Base-by-base conservation (phyloP, 1,284 basidiomycete species). In the Schizophyllum commune region DNA sequence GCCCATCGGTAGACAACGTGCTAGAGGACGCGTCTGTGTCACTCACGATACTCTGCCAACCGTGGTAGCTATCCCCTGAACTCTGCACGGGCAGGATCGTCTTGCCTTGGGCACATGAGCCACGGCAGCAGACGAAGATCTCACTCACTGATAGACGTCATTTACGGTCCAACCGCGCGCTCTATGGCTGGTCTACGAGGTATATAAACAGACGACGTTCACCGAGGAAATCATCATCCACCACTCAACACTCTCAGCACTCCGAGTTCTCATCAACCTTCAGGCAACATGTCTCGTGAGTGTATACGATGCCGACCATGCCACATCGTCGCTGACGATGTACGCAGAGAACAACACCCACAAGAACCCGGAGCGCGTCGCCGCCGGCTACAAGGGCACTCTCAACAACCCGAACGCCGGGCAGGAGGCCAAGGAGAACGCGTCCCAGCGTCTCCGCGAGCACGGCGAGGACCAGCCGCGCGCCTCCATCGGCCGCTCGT, bases 361-460 rank as follows among this genome's bases (percentile, higher is more conserved):
- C 32, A 58, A 58, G 57, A 51, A 58, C 39, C 57, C 57, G 32
- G 57, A 19, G 19, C 57, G 57, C 39, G 39, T 58, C n/a, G 33
- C 57, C 19, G 57, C 57, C 39, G 57, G 57, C 22, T 20, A 39
- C n/a, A 58, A 58, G 34, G 32, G 57, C 33, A 32, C 27, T 13
- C 57, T 58, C 34, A 39, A 32, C 19, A 32, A 39, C n/a, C 19
- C 19, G 32, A 58, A 19, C 47, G 39, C 8, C 39, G 39, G 39
- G 13, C 9, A 47, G 39, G 39, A 47, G 39, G 39, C 39, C 13
- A 47, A 47, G 39, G 4, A 47, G 39, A 47, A 13, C 13, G 39
- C 39, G 39, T 47, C 39, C 39, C 13, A 47, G 39, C 39, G 39
- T 9, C 39, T 47, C 39, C 9, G 17, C 39, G 39, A 47, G 13